Conservation (phyloP, 495 filamentous ascomycete genomes). For the Penicillium waksmanii region DNA sequence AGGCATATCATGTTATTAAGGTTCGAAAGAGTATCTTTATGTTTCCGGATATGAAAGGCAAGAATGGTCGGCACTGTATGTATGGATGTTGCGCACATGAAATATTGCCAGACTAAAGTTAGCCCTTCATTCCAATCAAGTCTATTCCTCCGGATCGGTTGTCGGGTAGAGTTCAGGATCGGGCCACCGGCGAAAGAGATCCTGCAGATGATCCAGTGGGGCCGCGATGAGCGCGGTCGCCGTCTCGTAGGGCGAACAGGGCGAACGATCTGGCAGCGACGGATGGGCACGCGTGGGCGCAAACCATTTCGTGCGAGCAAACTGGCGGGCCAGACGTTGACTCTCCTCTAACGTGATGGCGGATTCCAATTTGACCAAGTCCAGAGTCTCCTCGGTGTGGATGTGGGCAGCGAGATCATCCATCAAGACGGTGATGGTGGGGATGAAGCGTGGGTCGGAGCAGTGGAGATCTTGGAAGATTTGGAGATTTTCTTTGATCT, state of each 20-base stretch:
- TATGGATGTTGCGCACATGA: background rate
- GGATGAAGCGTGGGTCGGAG: slow-evolving; percentile 50
- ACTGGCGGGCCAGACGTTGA: slow-evolving; percentile 51
- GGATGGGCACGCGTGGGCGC: slow-evolving; percentile 62
- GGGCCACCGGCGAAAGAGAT: slow-evolving; percentile 40
- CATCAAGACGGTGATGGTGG: slow-evolving; percentile 58
- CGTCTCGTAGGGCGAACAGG: slow-evolving; percentile 35
- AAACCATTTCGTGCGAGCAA: slow-evolving; percentile 63
- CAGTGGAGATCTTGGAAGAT: slow-evolving; percentile 59
- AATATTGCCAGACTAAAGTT: background rate
- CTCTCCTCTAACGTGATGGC: slow-evolving; percentile 44
- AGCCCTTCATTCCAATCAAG: background rate
- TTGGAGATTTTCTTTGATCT: slow-evolving; percentile 66
- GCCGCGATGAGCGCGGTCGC: slow-evolving; percentile 33
- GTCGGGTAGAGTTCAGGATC: slow-evolving; percentile 12
- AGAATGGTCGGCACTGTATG: too few relatives aligned
- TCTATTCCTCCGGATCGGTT: slow-evolving; percentile 9
- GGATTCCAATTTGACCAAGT: slow-evolving; percentile 56
- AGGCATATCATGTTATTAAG: too few relatives aligned
- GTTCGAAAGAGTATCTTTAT: too few relatives aligned
- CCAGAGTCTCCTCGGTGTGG: slow-evolving; percentile 59
- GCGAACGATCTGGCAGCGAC: slow-evolving; percentile 30
- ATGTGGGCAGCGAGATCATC: slow-evolving; percentile 56
- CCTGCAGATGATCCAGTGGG: slow-evolving; percentile 37
- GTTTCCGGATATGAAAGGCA: too few relatives aligned